A percentile compares a stretch with the other conserved stretches of the same genome.
These are phyloP conservation scores for Prunus fruticosa DNA, from an alignment of 306 rosid genomes.

Conservation along the genomic window DNA sequence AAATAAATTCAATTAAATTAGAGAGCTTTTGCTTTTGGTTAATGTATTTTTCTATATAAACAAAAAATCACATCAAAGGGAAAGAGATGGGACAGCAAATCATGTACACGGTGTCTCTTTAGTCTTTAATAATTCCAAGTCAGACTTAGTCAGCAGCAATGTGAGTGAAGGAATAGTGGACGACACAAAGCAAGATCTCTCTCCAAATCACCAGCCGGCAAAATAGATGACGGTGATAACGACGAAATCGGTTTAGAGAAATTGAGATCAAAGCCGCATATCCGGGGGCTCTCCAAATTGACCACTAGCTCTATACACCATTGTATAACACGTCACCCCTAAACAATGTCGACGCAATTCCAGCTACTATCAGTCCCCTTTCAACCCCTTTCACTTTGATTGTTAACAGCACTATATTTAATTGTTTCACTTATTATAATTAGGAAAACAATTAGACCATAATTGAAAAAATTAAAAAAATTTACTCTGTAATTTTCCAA, in stretches of 20 bases:
- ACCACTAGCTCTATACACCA: neutral
- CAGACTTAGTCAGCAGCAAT: neutral
- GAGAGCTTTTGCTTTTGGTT: no score
- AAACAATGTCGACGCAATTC: neutral
- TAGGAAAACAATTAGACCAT: no score
- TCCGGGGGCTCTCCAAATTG: neutral
- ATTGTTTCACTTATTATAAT: no score
- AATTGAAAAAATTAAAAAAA: no score
- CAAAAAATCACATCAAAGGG: neutral
- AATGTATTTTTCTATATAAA: no score
- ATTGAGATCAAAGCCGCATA: neutral
- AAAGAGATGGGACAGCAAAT: neutral
- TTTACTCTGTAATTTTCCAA: no score
- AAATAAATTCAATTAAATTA: no score
- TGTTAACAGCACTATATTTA: neutral
- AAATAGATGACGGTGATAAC: neutral
- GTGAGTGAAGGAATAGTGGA: neutral
- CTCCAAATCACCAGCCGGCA: neutral
- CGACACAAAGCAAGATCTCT: neutral
- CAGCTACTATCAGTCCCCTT: neutral
- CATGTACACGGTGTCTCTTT: neutral
- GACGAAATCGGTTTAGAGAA: neutral
- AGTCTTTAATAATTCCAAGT: neutral
- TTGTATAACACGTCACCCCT: conserved; percentile 1
- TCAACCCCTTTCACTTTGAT: neutral